Conservation (phyloP, 1,284 basidiomycete species). For the Peniophora sp. region DNA sequence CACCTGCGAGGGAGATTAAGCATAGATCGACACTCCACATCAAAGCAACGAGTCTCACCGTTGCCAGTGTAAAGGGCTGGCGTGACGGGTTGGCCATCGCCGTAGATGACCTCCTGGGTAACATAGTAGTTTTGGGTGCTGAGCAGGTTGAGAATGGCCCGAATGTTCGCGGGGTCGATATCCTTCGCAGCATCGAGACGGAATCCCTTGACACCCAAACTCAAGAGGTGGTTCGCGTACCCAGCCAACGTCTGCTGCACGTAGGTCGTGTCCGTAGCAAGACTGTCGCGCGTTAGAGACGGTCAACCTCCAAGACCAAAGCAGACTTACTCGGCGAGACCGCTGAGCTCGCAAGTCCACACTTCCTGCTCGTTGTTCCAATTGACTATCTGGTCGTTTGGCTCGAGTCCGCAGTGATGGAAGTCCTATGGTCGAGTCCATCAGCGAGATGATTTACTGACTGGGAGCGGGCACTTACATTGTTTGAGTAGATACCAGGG, state of each 20-base stretch:
- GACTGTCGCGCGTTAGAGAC: constrained; percentile 12
- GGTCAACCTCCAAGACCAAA: background rate
- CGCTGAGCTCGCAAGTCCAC: constrained; percentile 20
- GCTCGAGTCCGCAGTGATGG: constrained; percentile 21
- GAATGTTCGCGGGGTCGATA: background rate
- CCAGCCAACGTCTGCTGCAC: constrained; percentile 17
- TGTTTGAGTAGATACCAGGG: constrained; percentile 10
- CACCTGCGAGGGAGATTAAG: constrained; percentile 26
- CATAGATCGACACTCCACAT: background rate
- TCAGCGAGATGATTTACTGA: constrained; percentile 2
- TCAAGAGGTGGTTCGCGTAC: constrained; percentile 22
- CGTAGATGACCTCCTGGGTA: constrained; percentile 23
- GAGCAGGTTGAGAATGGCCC: background rate
- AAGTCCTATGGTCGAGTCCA: constrained; percentile 15
- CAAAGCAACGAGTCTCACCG: constrained; percentile 23
- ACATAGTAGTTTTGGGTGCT: background rate
- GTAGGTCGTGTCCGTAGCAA: constrained; percentile 20
- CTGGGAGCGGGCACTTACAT: no score
- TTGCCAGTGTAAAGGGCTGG: constrained; percentile 47
- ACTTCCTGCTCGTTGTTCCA: constrained; percentile 20
- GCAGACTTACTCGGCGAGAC: constrained; percentile 17
- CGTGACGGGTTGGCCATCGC: constrained; percentile 41
- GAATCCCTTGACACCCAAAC: constrained; percentile 23
- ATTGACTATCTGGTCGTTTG: constrained; percentile 19
- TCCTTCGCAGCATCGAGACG: constrained; percentile 25